Percentiles rank a stretch among this genome's conserved stretches.
Conservation (phyloP, 2,329 filamentous ascomycete genomes). For the Triangularia setosa region DNA sequence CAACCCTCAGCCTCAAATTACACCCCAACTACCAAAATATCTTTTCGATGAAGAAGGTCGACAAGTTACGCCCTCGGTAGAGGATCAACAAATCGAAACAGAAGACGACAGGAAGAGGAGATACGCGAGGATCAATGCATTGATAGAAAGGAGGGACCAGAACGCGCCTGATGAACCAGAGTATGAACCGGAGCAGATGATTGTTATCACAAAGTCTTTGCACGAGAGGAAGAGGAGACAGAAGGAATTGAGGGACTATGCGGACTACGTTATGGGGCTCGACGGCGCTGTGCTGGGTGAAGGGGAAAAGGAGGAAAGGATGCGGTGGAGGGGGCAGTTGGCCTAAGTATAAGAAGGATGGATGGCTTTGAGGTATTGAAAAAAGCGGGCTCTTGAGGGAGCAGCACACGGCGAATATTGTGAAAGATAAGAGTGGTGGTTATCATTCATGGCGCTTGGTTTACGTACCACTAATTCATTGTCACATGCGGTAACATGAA, state of each 20-base stretch:
- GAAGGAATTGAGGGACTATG: slow-evolving; percentile 23
- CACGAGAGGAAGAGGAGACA: slow-evolving; percentile 16
- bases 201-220: slow-evolving; percentile 13
- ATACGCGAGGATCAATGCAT: slow-evolving; percentile 40
- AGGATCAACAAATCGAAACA: slow-evolving; percentile 49
- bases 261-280: slow-evolving; percentile 7
- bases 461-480: background rate
- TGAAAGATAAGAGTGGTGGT: background rate
- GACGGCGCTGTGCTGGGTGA: background rate
- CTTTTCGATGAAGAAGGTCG: slow-evolving; percentile 49
- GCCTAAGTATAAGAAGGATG: background rate
- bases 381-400: background rate
- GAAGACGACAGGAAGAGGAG: slow-evolving; percentile 43
- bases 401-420: background rate
- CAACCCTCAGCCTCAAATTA: background rate
- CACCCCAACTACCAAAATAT: slow-evolving; percentile 40
- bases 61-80: slow-evolving; percentile 57
- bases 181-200: slow-evolving; percentile 25
- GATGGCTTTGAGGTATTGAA: background rate
- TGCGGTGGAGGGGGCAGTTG: background rate
- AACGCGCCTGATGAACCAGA: slow-evolving; percentile 44
- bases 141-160: slow-evolving; percentile 42
- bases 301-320: background rate
- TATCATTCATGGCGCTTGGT: background rate
- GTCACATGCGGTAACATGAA: no score